A percentile compares a stretch with the other conserved stretches of the same genome.
These are phyloP conservation scores for Rhizophora apiculata DNA, from an alignment of 345 rosid genomes.

Conservation along the genomic window DNA sequence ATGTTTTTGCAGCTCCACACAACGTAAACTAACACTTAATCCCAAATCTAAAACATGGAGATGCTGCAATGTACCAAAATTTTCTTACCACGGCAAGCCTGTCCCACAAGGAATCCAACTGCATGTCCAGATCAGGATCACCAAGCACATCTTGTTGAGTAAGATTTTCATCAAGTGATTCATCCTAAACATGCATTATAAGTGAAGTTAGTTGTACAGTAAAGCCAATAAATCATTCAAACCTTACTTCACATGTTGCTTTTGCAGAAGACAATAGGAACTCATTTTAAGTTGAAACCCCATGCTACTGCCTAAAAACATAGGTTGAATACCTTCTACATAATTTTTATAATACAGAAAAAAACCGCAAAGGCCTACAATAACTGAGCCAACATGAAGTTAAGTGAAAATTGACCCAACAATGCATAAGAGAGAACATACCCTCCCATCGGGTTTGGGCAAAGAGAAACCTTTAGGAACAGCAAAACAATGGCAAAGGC, in stretches of 20 bases:
- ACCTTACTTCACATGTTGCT: not conserved
- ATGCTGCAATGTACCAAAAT: not conserved
- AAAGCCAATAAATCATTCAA: not conserved
- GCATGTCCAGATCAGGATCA: slow-evolving; percentile 55
- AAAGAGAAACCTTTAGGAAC: slow-evolving; percentile 69
- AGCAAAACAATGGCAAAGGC: slow-evolving; percentile 57
- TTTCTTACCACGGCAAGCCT: slow-evolving; percentile 59
- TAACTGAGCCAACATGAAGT: not conserved
- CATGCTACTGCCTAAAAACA: not conserved
- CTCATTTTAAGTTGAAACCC: not conserved
- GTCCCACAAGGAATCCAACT: slow-evolving; percentile 59
- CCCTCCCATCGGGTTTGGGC: slow-evolving; percentile 33
- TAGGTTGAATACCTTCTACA: not conserved
- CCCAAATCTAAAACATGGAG: not conserved
- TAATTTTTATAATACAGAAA: not conserved
- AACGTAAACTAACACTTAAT: not conserved
- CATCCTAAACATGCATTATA: slow-evolving; percentile 30
- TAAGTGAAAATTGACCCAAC: not conserved
- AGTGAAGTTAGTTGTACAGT: not conserved
- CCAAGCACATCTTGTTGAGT: slow-evolving; percentile 31
- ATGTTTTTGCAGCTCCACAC: not conserved
- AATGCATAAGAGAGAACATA: slow-evolving; percentile 29
- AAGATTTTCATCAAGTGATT: slow-evolving; percentile 29
- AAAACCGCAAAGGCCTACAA: not conserved
- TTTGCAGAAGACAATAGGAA: not conserved